phyloP scores from a whole-genome alignment of 1,139 yeast species.

The Sugiyamaella paludigena region DNA sequence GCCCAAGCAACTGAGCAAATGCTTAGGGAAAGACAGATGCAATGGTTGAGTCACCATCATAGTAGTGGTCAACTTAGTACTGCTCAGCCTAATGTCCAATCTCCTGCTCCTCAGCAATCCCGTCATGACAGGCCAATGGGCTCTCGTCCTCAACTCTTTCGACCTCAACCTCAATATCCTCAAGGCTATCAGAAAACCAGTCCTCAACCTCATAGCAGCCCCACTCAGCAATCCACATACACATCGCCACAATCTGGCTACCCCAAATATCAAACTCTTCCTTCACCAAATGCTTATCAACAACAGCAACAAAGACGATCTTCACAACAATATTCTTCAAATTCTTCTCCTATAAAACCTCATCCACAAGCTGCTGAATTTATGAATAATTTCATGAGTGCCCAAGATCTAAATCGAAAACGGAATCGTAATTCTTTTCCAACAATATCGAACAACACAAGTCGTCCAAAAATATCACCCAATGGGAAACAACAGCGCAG shows the following conservation, averaged over 20 bases:
- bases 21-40: slow-evolving; percentile 1
- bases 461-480: background rate
- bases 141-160: slow-evolving; percentile 9
- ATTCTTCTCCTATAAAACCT: background rate
- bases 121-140: background rate
- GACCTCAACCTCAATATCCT: slow-evolving; percentile 9
- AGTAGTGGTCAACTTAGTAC: background rate
- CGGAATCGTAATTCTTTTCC: background rate
- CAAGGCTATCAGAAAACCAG: background rate
- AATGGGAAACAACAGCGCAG: background rate
- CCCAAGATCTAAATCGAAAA: slow-evolving; percentile 4
- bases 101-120: background rate
- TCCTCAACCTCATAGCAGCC: slow-evolving; percentile 1
- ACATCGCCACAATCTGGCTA: too few species aligned
- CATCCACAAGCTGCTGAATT: slow-evolving; percentile 13
- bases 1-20: slow-evolving; percentile 1
- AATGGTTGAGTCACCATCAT: slow-evolving; percentile 2
- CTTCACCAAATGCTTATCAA: background rate
- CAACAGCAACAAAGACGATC: slow-evolving; percentile 6
- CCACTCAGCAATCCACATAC: too few species aligned
- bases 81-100: too few species aligned
- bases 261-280: too few species aligned
- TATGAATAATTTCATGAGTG: slow-evolving; percentile 7
- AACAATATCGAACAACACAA: too few species aligned
- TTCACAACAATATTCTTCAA: background rate